Evolutionary conservation across 768 basidiomycete genomes (phyloP).

Genomic region (Vararia minispora): DNA sequence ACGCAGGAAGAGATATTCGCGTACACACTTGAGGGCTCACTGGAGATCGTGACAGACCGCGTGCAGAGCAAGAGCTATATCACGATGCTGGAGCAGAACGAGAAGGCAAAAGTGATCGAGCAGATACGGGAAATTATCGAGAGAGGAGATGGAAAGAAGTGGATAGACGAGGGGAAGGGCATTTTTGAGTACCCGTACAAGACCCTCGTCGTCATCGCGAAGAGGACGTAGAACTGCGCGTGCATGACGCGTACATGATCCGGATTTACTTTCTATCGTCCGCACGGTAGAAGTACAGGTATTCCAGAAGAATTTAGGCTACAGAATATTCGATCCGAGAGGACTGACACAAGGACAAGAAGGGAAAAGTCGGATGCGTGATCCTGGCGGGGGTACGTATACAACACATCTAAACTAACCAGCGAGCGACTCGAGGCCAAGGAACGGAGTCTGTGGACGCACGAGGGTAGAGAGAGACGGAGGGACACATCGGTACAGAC

Average conservation of each 20-base stretch:
- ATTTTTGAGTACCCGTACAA: slow-evolving; percentile 76
- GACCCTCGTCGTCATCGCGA: slow-evolving; percentile 44
- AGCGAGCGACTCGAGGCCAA: too few relatives aligned
- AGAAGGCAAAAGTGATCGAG: slow-evolving; percentile 39
- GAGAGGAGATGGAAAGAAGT: slow-evolving; percentile 49
- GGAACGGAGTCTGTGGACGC: too few relatives aligned
- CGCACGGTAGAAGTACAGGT: background rate
- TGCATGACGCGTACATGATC: background rate
- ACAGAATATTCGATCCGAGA: too few relatives aligned
- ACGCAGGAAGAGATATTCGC: slow-evolving; percentile 46
- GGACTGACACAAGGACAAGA: too few relatives aligned
- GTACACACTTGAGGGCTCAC: slow-evolving; percentile 40
- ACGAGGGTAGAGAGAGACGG: too few relatives aligned
- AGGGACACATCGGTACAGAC: too few relatives aligned
- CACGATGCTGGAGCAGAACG: slow-evolving; percentile 44
- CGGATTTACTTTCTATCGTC: too few relatives aligned
- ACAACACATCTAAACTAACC: too few relatives aligned
- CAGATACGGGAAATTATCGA: slow-evolving; percentile 46
- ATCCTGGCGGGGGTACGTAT: too few relatives aligned
- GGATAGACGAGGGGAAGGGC: slow-evolving; percentile 67
- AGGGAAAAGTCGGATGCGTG: too few relatives aligned
- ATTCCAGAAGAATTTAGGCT: too few relatives aligned
- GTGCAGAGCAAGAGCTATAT: slow-evolving; percentile 83
- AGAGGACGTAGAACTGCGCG: slow-evolving; percentile 27
- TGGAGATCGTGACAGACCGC: slow-evolving; percentile 49